Conservation (phyloP, 148 eudicot species). For the Rhododendron griersonianum region DNA sequence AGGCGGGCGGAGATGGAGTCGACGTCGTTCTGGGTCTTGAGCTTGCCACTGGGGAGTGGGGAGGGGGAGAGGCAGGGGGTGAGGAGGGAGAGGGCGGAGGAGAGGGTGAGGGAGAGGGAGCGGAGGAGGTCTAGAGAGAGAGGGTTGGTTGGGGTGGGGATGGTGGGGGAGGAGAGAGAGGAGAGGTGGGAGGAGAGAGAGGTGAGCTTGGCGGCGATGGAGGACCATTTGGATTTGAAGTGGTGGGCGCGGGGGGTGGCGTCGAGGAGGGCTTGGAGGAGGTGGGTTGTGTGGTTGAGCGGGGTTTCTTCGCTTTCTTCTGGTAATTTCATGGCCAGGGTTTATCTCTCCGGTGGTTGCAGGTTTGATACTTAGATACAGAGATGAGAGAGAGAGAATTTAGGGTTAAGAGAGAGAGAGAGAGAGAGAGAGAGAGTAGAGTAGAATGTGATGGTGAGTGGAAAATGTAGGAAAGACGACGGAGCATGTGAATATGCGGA, state of each 20-base stretch:
- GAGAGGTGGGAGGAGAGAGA: slow-evolving; percentile 40
- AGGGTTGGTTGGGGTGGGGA: slow-evolving; percentile 16
- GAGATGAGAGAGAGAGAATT: not conserved
- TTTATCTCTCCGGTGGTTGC: not conserved
- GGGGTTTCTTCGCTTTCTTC: not conserved
- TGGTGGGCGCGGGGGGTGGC: slow-evolving; percentile 39
- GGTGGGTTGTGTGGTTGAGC: slow-evolving; percentile 13
- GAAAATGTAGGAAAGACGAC: not conserved
- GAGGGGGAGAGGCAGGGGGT: slow-evolving; percentile 25
- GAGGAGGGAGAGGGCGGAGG: slow-evolving; percentile 46
- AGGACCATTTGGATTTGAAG: slow-evolving; percentile 68
- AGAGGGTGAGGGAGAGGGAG: slow-evolving; percentile 40
- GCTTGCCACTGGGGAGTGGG: slow-evolving; percentile 48
- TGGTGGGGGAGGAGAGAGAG: slow-evolving; percentile 18
- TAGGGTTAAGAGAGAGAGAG: not conserved
- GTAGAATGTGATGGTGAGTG: not conserved
- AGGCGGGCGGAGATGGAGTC: slow-evolving; percentile 51
- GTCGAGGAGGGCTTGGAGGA: slow-evolving; percentile 32
- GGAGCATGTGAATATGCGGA: slow-evolving; percentile 1
- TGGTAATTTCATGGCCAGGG: slow-evolving; percentile 36
- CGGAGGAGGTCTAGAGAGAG: slow-evolving; percentile 43
- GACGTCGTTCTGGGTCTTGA: slow-evolving; percentile 70
- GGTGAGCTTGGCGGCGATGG: slow-evolving; percentile 51
- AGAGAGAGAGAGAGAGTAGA: not conserved
- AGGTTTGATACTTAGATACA: not conserved